These are phyloP conservation scores for Leccinum rimulosum DNA, from an alignment of 768 basidiomycete genomes.

Conservation along the genomic window DNA sequence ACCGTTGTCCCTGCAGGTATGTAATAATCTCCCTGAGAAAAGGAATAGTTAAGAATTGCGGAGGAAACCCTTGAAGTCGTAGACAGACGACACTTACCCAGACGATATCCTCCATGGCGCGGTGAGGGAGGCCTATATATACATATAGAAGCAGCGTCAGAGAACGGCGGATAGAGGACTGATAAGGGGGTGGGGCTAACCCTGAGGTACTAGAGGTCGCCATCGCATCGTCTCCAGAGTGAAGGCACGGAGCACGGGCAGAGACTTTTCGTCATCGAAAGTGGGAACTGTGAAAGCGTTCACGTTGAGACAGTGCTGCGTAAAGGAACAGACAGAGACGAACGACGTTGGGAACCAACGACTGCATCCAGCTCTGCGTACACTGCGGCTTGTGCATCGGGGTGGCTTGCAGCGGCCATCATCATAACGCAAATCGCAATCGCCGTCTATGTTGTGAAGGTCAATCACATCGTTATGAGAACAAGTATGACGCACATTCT, in stretches of 20 bases:
- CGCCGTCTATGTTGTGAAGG: slow-evolving; percentile 34
- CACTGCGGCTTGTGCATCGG: slow-evolving; percentile 45
- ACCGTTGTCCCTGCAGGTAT: slow-evolving; percentile 21
- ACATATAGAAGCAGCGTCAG: no score
- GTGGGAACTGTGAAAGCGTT: slow-evolving; percentile 29
- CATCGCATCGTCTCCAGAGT: slow-evolving; percentile 37
- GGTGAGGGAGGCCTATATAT: slow-evolving; percentile 8
- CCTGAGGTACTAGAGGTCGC: slow-evolving; percentile 28
- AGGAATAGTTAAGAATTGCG: not conserved
- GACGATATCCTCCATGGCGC: slow-evolving; percentile 17
- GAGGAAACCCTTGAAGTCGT: not conserved
- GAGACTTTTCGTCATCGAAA: slow-evolving; percentile 30
- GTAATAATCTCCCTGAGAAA: slow-evolving; percentile 11
- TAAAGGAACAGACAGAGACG: not conserved
- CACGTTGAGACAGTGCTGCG: not conserved
- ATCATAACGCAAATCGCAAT: slow-evolving; percentile 47
- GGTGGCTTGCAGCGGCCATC: slow-evolving; percentile 48
- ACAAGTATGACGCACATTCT: slow-evolving; percentile 35
- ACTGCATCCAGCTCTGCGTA: slow-evolving; percentile 52
- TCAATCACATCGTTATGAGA: not conserved
- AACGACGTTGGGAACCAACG: slow-evolving; percentile 35
- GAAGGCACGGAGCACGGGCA: slow-evolving; percentile 34
- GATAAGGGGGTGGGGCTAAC: slow-evolving; percentile 4
- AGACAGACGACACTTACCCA: slow-evolving; percentile 7
- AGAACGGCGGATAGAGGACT: no score